A percentile compares a stretch with the other conserved stretches of the same genome.
Evolutionary conservation across 129 eudicot genomes (phyloP).

Genomic region (Flaveria trinervia): DNA sequence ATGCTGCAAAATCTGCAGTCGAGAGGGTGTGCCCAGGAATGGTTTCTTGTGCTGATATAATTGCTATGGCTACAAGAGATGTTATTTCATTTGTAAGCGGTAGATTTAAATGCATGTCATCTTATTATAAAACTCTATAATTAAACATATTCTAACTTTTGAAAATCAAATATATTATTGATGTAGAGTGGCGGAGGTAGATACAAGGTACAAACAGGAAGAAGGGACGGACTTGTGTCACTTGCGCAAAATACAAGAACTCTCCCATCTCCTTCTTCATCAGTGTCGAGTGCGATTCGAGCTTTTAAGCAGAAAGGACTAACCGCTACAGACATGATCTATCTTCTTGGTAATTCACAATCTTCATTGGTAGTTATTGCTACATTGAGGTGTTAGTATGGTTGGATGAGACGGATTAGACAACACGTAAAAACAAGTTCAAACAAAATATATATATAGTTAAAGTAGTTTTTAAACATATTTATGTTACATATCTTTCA

Average conservation of each 20-base stretch:
- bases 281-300: constrained; percentile 43
- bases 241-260: constrained; percentile 34
- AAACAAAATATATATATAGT: no score
- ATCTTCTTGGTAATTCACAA: constrained; percentile 52
- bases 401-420: no score
- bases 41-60: constrained; percentile 75
- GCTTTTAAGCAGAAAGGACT: constrained; percentile 46
- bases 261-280: constrained; percentile 52
- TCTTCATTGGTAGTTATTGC: no score
- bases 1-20: constrained; percentile 49
- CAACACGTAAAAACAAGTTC: no score
- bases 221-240: constrained; percentile 64
- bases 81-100: constrained; percentile 44
- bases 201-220: constrained; percentile 54
- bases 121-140: background rate
- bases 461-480: no score
- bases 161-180: background rate
- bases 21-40: constrained; percentile 54
- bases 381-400: no score
- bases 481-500: no score
- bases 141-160: background rate
- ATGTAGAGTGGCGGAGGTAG: constrained; percentile 58
- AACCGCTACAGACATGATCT: constrained; percentile 47
- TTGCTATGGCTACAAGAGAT: constrained; percentile 58
- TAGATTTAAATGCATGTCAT: background rate